A percentile compares a stretch with the other conserved stretches of the same genome.
phyloP scores from a whole-genome alignment of 2,329 filamentous ascomycete species.

The Albophoma yamanashiensis region DNA sequence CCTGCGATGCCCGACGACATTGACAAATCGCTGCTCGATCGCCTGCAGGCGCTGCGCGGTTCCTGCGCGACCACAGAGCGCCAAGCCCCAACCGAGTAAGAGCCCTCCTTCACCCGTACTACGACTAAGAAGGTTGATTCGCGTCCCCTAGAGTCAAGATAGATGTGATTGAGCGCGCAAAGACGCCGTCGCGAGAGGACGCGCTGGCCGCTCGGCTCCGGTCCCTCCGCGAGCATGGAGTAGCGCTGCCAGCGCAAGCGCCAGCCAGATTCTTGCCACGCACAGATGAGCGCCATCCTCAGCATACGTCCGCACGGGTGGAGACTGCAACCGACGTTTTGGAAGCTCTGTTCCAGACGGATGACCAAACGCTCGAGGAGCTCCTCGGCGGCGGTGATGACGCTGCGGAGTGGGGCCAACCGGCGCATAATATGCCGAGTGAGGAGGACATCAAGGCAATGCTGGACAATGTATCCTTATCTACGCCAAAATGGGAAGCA shows the following conservation, averaged over 20 bases:
- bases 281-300: background rate
- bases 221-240: conserved; percentile 32
- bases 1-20: conserved; percentile 20
- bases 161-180: conserved; percentile 30
- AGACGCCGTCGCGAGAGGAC: conserved; percentile 36
- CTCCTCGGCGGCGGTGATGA: conserved; percentile 33
- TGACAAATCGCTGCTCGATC: conserved; percentile 39
- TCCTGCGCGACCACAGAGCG: conserved; percentile 19
- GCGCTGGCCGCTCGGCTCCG: conserved; percentile 40
- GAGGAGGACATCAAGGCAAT: conserved; percentile 24
- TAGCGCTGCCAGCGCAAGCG: conserved; percentile 12
- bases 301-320: background rate
- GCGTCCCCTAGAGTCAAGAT: conserved; percentile 12
- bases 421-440: conserved; percentile 8
- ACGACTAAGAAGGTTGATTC: background rate
- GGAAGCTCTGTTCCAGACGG: conserved; percentile 30
- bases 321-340: conserved; percentile 19
- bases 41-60: conserved; percentile 40
- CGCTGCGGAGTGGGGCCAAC: conserved; percentile 16
- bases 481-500: conserved; percentile 15
- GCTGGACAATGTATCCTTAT: conserved; percentile 23
- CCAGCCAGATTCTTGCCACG: background rate
- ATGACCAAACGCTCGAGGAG: conserved; percentile 42
- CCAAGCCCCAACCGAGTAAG: background rate
- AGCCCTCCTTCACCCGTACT: background rate